These are phyloP conservation scores for Protomyces macrosporus DNA, from an alignment of 1,139 yeast genomes.

Conservation along the genomic window DNA sequence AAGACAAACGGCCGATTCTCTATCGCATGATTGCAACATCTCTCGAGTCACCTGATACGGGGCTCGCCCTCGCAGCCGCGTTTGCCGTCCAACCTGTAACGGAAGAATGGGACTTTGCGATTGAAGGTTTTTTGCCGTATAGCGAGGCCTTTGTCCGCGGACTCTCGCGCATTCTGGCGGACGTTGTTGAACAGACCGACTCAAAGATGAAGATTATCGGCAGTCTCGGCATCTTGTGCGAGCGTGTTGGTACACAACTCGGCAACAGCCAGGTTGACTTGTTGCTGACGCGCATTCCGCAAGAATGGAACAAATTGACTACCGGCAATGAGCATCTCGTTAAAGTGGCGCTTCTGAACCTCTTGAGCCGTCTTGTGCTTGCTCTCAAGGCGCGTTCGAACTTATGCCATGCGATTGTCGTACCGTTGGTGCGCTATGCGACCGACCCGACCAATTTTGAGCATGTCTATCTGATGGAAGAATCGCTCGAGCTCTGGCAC, in stretches of 20 bases:
- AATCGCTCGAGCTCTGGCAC: conserved; percentile 82
- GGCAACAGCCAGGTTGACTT: conserved; percentile 40
- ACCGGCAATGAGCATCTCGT: conserved; percentile 59
- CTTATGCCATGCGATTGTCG: conserved; percentile 56
- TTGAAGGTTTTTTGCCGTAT: conserved; percentile 61
- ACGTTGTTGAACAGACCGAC: conserved; percentile 56
- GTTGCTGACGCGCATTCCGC: conserved; percentile 60
- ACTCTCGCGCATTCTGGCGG: conserved; percentile 38
- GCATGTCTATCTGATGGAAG: conserved; percentile 68
- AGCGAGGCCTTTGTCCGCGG: conserved; percentile 42
- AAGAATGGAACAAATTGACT: conserved; percentile 56
- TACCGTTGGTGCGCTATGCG: conserved; percentile 59
- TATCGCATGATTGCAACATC: conserved; percentile 51
- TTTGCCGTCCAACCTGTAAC: conserved; percentile 56
- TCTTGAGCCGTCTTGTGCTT: conserved; percentile 57
- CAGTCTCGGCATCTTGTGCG: conserved; percentile 60
- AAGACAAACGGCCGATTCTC: conserved; percentile 53
- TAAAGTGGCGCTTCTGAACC: conserved; percentile 64
- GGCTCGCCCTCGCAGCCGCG: conserved; percentile 68
- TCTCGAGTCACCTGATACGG: conserved; percentile 62
- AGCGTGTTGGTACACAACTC: conserved; percentile 42
- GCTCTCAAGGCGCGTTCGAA: conserved; percentile 59
- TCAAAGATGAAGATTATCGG: conserved; percentile 67
- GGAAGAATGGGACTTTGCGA: conserved; percentile 82
- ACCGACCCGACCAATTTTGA: conserved; percentile 61